Base-by-base conservation (phyloP, 176 grass and related monocot species). In the Aegilops speltoides region DNA sequence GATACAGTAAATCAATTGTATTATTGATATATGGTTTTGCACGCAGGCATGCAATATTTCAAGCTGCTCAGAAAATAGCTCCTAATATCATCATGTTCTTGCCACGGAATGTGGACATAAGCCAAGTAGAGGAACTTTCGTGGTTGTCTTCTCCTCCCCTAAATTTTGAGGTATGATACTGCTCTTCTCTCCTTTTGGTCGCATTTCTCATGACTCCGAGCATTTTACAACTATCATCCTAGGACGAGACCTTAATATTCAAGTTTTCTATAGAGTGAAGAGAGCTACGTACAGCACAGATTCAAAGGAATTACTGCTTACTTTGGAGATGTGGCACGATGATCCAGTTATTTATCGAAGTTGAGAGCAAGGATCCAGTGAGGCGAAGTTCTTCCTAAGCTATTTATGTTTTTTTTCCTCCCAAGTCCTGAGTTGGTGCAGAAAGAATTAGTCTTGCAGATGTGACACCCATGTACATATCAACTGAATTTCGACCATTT, bases 41-140 rank as follows among this genome's bases (percentile, higher is more conserved):
- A 24, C 26, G 56, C 56, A 95, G 93, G 54, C 85, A 79, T 45
- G 37, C 80, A 15, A 79, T 78, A 77, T 95, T 95, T 63, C 90
- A 90, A 76, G 43, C 72, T 75, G 93, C 93, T 43, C 90, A 91
- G 66, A 64, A 79, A 79, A 95, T 95, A 79, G 64, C 90, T 76
- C 77, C 77, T 7, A 87, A 91, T 48, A 48, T 92, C 71, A 92
- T 95, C 28, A 90, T 92, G 86, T 95, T 95, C 81, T 82, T 95
- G 86, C 93, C 90, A 20, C 88, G 93, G 56, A 95, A 86, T 20
- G 80, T 95, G 77, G 84, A 92, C 33, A 63, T 79, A 23, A 48
- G 3, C 71, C 93, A 95, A 83, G 80, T 95, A 22, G 90, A 95
- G 37, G 90, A 95, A 54, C 88, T 95, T 64, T 90, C 77, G 10